Conservation (phyloP, 331 rosid species). For the Rhamnella rubrinervis region DNA sequence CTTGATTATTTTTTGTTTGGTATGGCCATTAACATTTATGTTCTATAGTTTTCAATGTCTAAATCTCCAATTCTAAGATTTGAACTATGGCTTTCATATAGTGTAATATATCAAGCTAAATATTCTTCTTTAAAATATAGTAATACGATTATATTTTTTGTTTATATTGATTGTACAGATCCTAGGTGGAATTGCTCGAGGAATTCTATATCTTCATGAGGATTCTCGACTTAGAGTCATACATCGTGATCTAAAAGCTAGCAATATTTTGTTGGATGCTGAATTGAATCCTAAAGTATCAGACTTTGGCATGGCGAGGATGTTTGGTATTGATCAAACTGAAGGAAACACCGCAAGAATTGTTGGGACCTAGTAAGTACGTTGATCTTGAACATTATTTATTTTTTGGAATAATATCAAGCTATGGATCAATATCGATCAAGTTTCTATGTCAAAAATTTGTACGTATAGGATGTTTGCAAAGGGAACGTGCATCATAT, state of each 20-base stretch:
- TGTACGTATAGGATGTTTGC: too few relatives aligned
- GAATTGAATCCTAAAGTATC: slow-evolving; percentile 36
- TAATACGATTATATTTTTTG: too few relatives aligned
- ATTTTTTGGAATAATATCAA: background rate
- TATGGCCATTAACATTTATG: slow-evolving; percentile 5
- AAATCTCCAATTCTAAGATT: too few relatives aligned
- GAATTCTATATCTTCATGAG: slow-evolving; percentile 41
- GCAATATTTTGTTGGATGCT: slow-evolving; percentile 36
- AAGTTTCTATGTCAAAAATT: too few relatives aligned
- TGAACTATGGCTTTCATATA: too few relatives aligned
- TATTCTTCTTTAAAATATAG: too few relatives aligned
- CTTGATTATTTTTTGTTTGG: slow-evolving; percentile 61
- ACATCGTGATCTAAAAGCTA: slow-evolving; percentile 45
- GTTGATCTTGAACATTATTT: too few relatives aligned
- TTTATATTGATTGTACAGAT: slow-evolving; percentile 24
- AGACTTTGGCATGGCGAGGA: slow-evolving; percentile 45
- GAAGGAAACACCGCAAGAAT: slow-evolving; percentile 35
- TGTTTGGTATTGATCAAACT: slow-evolving; percentile 27
- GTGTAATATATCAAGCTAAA: too few relatives aligned
- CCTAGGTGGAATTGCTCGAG: slow-evolving; percentile 34
- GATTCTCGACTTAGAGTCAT: slow-evolving; percentile 39
- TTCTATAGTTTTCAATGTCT: too few relatives aligned
- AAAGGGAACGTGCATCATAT: too few relatives aligned
- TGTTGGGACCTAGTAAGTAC: slow-evolving; percentile 46
- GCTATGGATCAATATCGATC: background rate